Percentiles rank a stretch among this genome's conserved stretches.
Evolutionary conservation across 768 basidiomycete species (phyloP).

Genomic region (Xanthoconium purpureum): DNA sequence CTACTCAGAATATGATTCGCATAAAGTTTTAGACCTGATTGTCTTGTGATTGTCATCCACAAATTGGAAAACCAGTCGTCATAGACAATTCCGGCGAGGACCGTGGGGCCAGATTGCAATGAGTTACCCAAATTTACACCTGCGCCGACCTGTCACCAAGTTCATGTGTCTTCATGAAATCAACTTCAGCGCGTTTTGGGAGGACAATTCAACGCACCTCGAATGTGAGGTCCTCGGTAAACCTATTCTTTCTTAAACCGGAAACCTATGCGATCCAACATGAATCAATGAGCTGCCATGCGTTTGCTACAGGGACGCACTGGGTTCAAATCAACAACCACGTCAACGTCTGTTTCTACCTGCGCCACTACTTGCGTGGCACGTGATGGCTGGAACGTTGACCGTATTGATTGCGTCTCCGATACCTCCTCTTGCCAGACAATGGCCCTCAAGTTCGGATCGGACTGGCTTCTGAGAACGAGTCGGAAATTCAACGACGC

Average conservation of each 20-base stretch:
- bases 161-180: not conserved
- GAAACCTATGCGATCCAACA: not conserved
- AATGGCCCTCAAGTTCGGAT: not conserved
- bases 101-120: too few species aligned
- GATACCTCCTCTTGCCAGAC: slow-evolving; percentile 1
- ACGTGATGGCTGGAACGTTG: not conserved
- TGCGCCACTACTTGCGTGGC: not conserved
- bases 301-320: not conserved
- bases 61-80: too few species aligned
- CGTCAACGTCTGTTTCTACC: not conserved
- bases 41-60: too few species aligned
- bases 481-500: slow-evolving; percentile 16
- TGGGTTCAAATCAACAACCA: not conserved
- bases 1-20: too few species aligned
- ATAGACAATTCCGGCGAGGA: too few species aligned
- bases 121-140: not conserved
- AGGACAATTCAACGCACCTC: not conserved
- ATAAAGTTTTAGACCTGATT: too few species aligned
- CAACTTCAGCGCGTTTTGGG: not conserved
- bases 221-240: not conserved
- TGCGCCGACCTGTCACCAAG: not conserved
- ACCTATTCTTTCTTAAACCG: not conserved
- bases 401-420: not conserved
- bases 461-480: slow-evolving; percentile 1
- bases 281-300: not conserved